Evolutionary conservation across 2,329 filamentous ascomycete genomes (phyloP), one percentile per base, ranked within the genome.

Genomic region (Hymenoscyphus fructigenus): DNA sequence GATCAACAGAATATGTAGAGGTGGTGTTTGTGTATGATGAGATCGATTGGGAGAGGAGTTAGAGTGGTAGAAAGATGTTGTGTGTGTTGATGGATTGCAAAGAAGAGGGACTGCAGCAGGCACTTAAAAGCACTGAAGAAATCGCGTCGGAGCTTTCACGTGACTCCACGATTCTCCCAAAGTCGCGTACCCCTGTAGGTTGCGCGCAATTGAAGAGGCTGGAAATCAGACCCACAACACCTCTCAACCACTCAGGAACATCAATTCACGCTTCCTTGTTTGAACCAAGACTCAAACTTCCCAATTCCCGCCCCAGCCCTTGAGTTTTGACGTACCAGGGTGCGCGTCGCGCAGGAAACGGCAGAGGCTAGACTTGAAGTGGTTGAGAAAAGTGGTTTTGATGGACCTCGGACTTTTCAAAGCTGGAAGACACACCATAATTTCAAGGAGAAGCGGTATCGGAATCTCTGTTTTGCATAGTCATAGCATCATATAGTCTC

Each of bases 1-100:
- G 70, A 66, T 68, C 68, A 66, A 67, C 70, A 29, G 64, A 63
- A 59, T 26, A 60, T 61, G 57, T 55, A 62, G 60, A 63, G 66
- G 64, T 65, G 69, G 66, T 61, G 60, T 63, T 58, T 65, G 62
- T 67, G 62, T 64, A 36, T 23, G 28, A 34, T 38, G 41, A 9
- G 5, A 34, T 59, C 36, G 57, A 65, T 62, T 62, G 63, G 57
- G 59, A 61, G 60, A 68, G 66, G 63, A 47, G 58, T 58, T 55
- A 60, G 59, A 53, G 60, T 60, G 34, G 60, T 57, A 17, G 53
- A 34, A 57, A 17, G 26, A 34, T 57, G 26, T 57, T 5, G 26
- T 28, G 53, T 57, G 53, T 28, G 53, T 57, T 57, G 53, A 57
- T 57, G 29, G 17, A 26, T 57, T 32, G 23, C 26, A 17, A 23